A percentile compares a stretch with the other conserved stretches of the same genome.
Conservation (phyloP, 192 early-diverging fungal species). For the Coemansia asiatica region DNA sequence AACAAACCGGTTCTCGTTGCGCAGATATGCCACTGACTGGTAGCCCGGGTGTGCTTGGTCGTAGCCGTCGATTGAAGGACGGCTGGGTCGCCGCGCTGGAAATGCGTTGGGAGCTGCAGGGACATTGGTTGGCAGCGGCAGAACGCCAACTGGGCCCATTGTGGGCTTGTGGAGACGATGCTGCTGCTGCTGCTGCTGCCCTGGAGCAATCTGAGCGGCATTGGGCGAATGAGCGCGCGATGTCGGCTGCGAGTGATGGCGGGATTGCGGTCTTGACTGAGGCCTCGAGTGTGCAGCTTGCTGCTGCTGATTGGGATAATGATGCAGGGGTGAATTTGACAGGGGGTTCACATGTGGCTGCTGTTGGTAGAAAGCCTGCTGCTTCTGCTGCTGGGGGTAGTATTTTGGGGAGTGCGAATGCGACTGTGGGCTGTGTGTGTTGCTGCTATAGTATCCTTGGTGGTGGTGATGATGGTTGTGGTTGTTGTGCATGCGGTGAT, state of each 20-base stretch:
- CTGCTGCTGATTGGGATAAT: constrained; percentile 1
- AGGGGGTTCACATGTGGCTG: background rate
- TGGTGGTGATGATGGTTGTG: background rate
- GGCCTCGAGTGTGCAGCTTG: background rate
- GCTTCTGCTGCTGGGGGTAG: background rate
- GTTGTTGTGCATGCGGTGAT: background rate
- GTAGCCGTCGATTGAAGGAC: constrained; percentile 12
- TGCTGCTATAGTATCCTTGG: constrained; percentile 1
- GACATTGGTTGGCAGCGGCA: background rate
- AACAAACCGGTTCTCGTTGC: constrained; percentile 20
- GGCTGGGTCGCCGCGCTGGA: background rate
- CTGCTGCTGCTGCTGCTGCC: constrained; percentile 14
- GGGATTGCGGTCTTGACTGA: background rate
- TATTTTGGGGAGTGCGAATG: constrained; percentile 10
- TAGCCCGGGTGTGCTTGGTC: background rate
- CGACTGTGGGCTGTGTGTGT: constrained; percentile 7
- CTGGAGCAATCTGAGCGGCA: background rate
- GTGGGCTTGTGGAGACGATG: constrained; percentile 2
- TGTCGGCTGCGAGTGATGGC: background rate
- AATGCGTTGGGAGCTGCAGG: background rate
- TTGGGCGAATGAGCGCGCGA: background rate
- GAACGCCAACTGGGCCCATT: background rate
- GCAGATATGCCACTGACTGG: constrained; percentile 28
- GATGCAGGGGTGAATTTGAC: background rate
- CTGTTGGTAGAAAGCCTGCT: background rate